phyloP scores from a whole-genome alignment of 1,284 basidiomycete genomes.

The Microbotryum scabiosae region DNA sequence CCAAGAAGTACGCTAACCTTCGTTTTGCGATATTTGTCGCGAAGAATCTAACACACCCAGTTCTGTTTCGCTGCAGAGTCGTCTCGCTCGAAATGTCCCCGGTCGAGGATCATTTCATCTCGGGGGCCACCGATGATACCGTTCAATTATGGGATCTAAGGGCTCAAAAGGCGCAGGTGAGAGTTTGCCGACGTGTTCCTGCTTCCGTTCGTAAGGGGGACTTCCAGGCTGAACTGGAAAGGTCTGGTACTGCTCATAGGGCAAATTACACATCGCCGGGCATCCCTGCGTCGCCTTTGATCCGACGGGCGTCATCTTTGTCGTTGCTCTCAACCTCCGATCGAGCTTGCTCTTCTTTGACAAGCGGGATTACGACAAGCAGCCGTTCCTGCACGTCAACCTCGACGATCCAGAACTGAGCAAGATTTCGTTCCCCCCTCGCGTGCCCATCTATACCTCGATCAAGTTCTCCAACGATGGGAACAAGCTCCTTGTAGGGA shows the following conservation, averaged over 20 bases:
- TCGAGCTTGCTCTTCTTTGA: constrained; percentile 80
- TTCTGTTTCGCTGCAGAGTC: constrained; percentile 53
- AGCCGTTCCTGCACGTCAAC: constrained; percentile 73
- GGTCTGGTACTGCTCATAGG: constrained; percentile 46
- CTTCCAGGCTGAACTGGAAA: background rate
- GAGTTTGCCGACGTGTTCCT: constrained; percentile 19
- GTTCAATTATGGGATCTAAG: constrained; percentile 96
- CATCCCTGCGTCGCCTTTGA: constrained; percentile 85
- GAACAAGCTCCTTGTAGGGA: constrained; percentile 82
- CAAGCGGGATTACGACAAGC: constrained; percentile 77
- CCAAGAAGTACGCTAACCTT: constrained; percentile 50
- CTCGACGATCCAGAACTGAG: constrained; percentile 70
- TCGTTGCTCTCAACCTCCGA: constrained; percentile 79
- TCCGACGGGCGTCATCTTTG: constrained; percentile 79
- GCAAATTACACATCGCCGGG: constrained; percentile 47
- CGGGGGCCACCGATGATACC: constrained; percentile 83
- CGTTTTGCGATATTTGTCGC: too few relatives aligned
- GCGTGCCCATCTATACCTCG: constrained; percentile 84
- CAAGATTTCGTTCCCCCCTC: constrained; percentile 66
- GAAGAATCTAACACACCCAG: too few relatives aligned
- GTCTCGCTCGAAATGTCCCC: constrained; percentile 87
- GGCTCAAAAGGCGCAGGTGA: constrained; percentile 57
- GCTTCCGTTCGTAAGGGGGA: background rate
- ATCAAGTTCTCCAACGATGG: constrained; percentile 83
- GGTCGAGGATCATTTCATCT: constrained; percentile 89